Evolutionary conservation across 176 grass and related monocot species (phyloP).

Genomic region (Dactylis glomerata): DNA sequence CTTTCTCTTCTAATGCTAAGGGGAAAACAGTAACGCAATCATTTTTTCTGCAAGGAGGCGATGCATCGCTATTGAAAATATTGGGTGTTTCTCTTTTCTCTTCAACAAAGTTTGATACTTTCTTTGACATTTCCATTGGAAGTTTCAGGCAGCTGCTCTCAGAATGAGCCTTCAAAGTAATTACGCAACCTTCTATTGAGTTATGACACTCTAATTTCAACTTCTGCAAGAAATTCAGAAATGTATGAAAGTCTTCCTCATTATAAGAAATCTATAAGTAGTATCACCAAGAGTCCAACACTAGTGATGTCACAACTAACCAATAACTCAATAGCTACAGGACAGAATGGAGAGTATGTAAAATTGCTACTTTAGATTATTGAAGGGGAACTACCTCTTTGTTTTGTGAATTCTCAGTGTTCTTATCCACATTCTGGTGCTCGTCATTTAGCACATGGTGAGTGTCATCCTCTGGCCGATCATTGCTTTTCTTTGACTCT

Average conservation of each 20-base stretch:
- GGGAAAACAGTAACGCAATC: background rate
- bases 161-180: constrained; percentile 49
- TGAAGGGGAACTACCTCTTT: constrained; percentile 30
- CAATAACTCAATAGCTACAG: background rate
- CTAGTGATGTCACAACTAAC: constrained; percentile 6
- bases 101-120: constrained; percentile 48
- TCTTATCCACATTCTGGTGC: constrained; percentile 19
- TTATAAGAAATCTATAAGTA: constrained; percentile 8
- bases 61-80: constrained; percentile 32
- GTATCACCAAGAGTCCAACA: background rate
- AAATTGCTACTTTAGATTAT: background rate
- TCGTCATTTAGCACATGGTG: constrained; percentile 15
- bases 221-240: constrained; percentile 19
- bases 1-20: constrained; percentile 20
- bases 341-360: background rate
- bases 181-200: constrained; percentile 35
- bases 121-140: constrained; percentile 36
- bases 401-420: background rate
- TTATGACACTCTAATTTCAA: constrained; percentile 2
- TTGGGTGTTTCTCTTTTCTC: constrained; percentile 35
- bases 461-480: constrained; percentile 7
- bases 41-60: constrained; percentile 15
- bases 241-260: background rate
- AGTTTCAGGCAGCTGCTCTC: constrained; percentile 33
- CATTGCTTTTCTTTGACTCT: background rate